Base-by-base conservation (phyloP, 805 yeast species). In the Lipomyces mesembrius region DNA sequence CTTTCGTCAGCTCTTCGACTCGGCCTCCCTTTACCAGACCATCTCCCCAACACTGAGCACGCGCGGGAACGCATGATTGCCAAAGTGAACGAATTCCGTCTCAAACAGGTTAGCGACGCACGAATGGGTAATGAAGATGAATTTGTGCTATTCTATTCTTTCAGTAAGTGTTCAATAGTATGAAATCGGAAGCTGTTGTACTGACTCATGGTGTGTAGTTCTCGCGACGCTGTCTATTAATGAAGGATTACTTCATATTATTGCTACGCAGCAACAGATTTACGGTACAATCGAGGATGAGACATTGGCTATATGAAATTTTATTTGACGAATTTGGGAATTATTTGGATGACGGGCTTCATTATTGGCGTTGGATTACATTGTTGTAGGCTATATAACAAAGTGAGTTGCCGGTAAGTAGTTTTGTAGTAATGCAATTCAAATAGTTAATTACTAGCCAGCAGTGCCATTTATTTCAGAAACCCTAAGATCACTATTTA, bases 1-100 rank as follows among this genome's bases (percentile, higher is more conserved):
- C 79, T 88, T 14, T 87, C 96, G 2, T 87, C 94, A 11, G 89
- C 95, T 0, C 80, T 91, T 79, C 84, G 86, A 56, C 78, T 91
- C 12, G 91, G 92, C 2, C 86, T 90, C 64, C 96, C 96, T 0
- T 74, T 91, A 29, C 96, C 96, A 0, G 85, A 83, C 27, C 87
- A 87, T 71, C 88, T 93, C 0, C 94, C 95, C 0, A 87, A 91
- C 0, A 88, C 92, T 0, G 90, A 85, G 46, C 90, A 88, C 74
- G 88, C 95, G 0, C 85, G 87, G 71, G 91, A 88, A 68, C 77
- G 93, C 51, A 81, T 91, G 80, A 80, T 91, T 70, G 84, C 81
- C 60, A 90, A 89, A 72, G 79, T 91, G 69, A 86, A 84, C 67
- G 87, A 85, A 66, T 84, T 87, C 25, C 78, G 95, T 61, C 74